Evolutionary conservation across 352 stramenopile species (phyloP), one percentile per base, ranked within the genome.

Genomic region (Phytophthora lateralis): DNA sequence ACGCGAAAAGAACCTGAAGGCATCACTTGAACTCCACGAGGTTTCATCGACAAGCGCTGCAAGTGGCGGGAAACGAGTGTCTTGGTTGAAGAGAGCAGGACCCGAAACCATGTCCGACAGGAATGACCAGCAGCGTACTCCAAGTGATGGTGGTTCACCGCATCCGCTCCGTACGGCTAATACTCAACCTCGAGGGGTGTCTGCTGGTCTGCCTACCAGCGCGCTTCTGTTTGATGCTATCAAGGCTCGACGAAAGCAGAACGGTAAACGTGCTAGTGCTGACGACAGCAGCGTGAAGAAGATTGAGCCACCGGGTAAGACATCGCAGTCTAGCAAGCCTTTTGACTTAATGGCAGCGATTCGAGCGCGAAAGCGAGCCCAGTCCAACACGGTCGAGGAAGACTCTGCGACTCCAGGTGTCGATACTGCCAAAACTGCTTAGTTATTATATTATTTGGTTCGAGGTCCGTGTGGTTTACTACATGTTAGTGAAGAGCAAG

Each of bases 301-400:
- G 37, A 29, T 32, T 35, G 29, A 49, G 20, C 17, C 6, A 30
- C 11, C 37, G 35, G 34, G 14, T 2, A 26, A 39, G n/a, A 7
- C 38, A 29, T 15, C 50, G 32, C 20, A 47, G 24, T 0, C 34
- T 29, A 46, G 5, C 15, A 67, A 68, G 30, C 71, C 79, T 15
- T 42, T 78, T 20, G 72, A 88, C 34, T 60, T 93, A 11, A 74
- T 93, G 42, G 78, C 81, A n/a, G 77, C 78, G 24, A 93, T 93
- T 61, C 76, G 80, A 58, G 74, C 75, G 18, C 76, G 75, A 6
- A 78, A 80, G 42, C 54, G 35, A n/a, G 43, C 55, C 11, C 50
- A 67, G 38, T 63, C 63, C n/a, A 63, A 32, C 17, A 32, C 24
- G 20, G 17, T 6, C 15, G 30, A 32, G 37, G 50, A 55, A 45